Conservation (phyloP, 2,329 filamentous ascomycete species). For the Apiospora saccharicola region DNA sequence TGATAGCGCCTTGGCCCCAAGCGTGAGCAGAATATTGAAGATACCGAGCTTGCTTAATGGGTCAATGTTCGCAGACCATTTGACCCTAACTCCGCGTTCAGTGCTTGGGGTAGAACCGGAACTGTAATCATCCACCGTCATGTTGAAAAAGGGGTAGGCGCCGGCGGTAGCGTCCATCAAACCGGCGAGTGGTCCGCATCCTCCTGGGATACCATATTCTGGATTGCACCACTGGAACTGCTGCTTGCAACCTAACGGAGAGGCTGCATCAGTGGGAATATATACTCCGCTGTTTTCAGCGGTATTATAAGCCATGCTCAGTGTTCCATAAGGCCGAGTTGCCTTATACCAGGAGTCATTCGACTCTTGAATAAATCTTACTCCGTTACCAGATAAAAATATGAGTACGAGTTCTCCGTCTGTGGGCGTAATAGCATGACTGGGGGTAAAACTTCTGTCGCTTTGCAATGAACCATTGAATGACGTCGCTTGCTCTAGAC, state of each 20-base stretch:
- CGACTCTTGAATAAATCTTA: neutral
- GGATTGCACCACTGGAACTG: conserved; percentile 24
- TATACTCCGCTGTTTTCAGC: no score
- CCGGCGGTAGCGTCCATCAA: conserved; percentile 11
- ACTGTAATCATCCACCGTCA: neutral
- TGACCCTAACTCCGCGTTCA: no score
- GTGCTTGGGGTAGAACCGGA: neutral
- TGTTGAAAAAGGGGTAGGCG: conserved; percentile 9
- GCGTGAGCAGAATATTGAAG: neutral
- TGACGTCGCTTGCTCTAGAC: no score
- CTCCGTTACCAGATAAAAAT: neutral
- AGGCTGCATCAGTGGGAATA: conserved; percentile 13
- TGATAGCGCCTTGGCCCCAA: neutral
- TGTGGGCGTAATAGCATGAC: neutral
- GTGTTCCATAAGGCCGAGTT: neutral
- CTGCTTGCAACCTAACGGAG: conserved; percentile 10
- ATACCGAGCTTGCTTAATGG: neutral
- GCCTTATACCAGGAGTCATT: conserved; percentile 24
- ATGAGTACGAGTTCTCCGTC: neutral
- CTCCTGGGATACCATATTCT: neutral
- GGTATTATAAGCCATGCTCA: no score
- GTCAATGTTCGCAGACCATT: no score
- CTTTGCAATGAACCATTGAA: neutral
- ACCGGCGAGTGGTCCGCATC: conserved; percentile 19
- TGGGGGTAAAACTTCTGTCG: neutral